Conservation (phyloP, 2,329 filamentous ascomycete species). For the Neonectria neomacrospora region DNA sequence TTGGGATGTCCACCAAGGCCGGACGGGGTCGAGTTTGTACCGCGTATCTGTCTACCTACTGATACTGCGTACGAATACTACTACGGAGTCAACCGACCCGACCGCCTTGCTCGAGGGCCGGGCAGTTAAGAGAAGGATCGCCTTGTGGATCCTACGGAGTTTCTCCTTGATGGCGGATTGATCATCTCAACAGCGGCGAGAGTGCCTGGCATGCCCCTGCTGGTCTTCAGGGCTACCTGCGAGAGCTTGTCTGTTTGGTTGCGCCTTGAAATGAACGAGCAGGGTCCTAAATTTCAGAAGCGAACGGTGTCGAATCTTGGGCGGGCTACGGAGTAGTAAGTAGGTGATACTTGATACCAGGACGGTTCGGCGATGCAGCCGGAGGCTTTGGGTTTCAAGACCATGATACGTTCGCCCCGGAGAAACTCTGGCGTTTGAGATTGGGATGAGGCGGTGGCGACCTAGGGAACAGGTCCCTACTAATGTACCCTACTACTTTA, state of each 20-base stretch:
- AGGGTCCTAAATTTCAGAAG: constrained; percentile 35
- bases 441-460: background rate
- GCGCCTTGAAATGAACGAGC: constrained; percentile 34
- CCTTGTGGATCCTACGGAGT: constrained; percentile 36
- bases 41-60: too few species aligned
- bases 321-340: too few species aligned
- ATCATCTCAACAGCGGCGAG: constrained; percentile 11
- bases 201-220: constrained; percentile 15
- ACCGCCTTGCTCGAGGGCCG: background rate
- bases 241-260: constrained; percentile 27
- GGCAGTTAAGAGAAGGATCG: constrained; percentile 35
- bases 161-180: constrained; percentile 36
- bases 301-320: constrained; percentile 29
- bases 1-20: background rate
- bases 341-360: background rate
- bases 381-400: background rate
- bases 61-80: too few species aligned
- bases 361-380: background rate
- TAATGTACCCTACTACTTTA: too few species aligned
- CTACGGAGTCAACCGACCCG: too few species aligned
- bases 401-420: background rate
- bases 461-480: background rate
- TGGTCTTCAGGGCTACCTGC: constrained; percentile 10
- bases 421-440: background rate
- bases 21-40: background rate